Base-by-base conservation (phyloP, 345 rosid genomes). In the Cardamine chenopodiifolia region DNA sequence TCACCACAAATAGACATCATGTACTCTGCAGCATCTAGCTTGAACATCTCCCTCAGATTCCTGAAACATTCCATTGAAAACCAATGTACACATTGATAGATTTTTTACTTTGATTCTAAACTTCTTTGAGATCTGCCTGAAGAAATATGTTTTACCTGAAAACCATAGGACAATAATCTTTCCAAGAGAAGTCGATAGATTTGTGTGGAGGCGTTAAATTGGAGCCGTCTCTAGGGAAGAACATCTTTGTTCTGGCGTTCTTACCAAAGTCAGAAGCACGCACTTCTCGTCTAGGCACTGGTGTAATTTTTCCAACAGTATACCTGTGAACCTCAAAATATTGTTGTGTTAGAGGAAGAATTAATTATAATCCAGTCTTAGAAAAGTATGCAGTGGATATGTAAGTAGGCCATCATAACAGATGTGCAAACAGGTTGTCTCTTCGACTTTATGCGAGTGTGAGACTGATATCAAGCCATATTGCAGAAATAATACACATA, bases 1-100 rank as follows among this genome's bases (percentile, higher is more conserved):
- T 89, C 93, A 48, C 97, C 97, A 79, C 98, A 94, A 25, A 94
- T 91, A 80, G 98, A 94, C 98, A 94, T 94, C 98, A 94, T 91
- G 83, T 87, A 94, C 79, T 94, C 98, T 4, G 98, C 98, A 59
- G 97, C 92, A 87, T 94, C 96, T 80, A 94, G 81, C 85, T 87
- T 88, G 85, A 94, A 94, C 97, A 94, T 83, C 84, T 94, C 93
- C 83, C 98, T 87, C 77, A 94, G 76, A 81, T 91, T 91, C 93
- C 98, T 94, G 83, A 72, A 78, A 64, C 56, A 48, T 6, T 48
- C 15, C 61, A 55, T 64, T 47, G 14, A n/a, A 68, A 34, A 52
- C 10, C 19, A 17, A 39, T 48, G 18, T 15, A 19, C 35, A 50
- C 42, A 18, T 18, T 23, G 40, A 49, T 49, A 49, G 59, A 59